These are phyloP conservation scores for Pilasporangium apinafurcum DNA, from an alignment of 352 stramenopile genomes.

Conservation along the genomic window DNA sequence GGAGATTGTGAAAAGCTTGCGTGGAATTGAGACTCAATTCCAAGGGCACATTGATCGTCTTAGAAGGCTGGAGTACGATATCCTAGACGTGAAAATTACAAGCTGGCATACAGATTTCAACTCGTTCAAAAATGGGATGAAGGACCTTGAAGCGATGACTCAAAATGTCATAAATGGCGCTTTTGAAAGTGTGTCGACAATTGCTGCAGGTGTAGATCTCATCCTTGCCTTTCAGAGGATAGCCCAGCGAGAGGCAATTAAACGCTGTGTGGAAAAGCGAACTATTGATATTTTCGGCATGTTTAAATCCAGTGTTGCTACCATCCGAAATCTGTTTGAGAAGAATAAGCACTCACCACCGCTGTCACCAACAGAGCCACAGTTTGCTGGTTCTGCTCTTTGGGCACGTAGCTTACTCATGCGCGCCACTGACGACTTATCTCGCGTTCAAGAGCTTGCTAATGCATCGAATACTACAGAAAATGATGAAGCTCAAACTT, in stretches of 20 bases:
- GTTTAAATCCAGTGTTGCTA: constrained; percentile 78
- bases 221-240: constrained; percentile 92
- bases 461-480: constrained; percentile 67
- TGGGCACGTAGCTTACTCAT: constrained; percentile 89
- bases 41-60: constrained; percentile 87
- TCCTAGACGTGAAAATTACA: constrained; percentile 93
- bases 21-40: constrained; percentile 92
- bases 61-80: constrained; percentile 89
- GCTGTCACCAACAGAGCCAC: constrained; percentile 84
- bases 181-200: constrained; percentile 90
- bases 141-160: constrained; percentile 95
- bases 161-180: constrained; percentile 94
- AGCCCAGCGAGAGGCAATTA: constrained; percentile 90
- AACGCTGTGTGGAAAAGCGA: constrained; percentile 92
- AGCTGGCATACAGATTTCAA: constrained; percentile 96
- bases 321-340: constrained; percentile 89
- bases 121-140: constrained; percentile 93
- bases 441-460: constrained; percentile 61
- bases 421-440: constrained; percentile 67
- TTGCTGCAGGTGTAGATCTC: constrained; percentile 85
- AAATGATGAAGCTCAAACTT: constrained; percentile 69
- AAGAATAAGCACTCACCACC: constrained; percentile 84
- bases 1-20: constrained; percentile 90
- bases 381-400: constrained; percentile 89
- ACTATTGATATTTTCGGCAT: constrained; percentile 90